Base-by-base conservation (phyloP, 2,329 filamentous ascomycete genomes). In the Canariomyces notabilis region DNA sequence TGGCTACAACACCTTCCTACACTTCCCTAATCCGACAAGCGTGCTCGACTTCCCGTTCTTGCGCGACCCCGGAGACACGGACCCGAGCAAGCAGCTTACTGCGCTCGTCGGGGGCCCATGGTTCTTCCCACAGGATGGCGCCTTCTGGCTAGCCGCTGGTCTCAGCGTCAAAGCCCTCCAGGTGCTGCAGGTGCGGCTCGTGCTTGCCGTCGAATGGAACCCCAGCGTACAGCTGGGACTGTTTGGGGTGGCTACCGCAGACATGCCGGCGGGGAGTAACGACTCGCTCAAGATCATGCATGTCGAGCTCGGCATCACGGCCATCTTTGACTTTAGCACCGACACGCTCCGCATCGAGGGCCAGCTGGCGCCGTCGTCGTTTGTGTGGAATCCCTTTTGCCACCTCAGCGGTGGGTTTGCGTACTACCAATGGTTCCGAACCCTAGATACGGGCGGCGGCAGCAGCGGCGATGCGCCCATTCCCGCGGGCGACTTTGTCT, bases 401-500 rank as follows among this genome's bases (percentile, higher is more conserved):
- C 65, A 67, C 55, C 54, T 70, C 0, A 60, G 51, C 0, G 69
- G 68, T 5, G 67, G 66, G n/a, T n/a, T n/a, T n/a, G n/a, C n/a
- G n/a, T n/a, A n/a, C n/a, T n/a, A n/a, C 0, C 44, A 47, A 6
- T 52, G 50, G 50, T 52, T 49, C 16, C n/a, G n/a, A n/a, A n/a
- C n/a, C n/a, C n/a, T n/a, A n/a, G n/a, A n/a, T n/a, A n/a, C n/a
- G n/a, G n/a, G n/a, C n/a, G 42, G 32, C 16, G 23, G 18, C 22
- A 19, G n/a, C 3, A 21, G 20, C 18, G 26, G 8, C 3, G 14
- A 18, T 5, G 9, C 16, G 12, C 29, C 7, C 7, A n/a, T 11
- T n/a, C n/a, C n/a, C n/a, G 38, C 57, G 2, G 71, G 72, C 4
- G 60, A 73, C 49, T 74, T 57, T 44, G 71, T 75, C 11, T 69